Conservation (phyloP, 305 asterid genomes). For the Rubia tinctorum region DNA sequence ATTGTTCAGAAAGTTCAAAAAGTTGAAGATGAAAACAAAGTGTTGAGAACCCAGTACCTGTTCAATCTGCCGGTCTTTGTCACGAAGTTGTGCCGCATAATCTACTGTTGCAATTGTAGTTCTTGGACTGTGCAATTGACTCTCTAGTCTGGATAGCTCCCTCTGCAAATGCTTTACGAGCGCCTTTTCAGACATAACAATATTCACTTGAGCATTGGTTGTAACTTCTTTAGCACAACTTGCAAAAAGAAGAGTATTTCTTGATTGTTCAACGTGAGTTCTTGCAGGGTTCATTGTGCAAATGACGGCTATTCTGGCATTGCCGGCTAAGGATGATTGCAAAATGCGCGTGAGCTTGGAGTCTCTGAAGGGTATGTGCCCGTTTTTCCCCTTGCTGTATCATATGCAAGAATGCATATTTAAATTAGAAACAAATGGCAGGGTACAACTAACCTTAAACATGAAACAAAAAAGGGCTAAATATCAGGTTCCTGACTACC, state of each 20-base stretch:
- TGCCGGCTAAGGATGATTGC: constrained; percentile 87
- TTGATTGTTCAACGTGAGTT: constrained; percentile 87
- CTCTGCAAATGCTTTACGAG: constrained; percentile 88
- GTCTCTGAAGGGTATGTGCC: constrained; percentile 92
- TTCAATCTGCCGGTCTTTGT: constrained; percentile 76
- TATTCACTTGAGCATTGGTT: constrained; percentile 79
- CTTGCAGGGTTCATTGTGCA: constrained; percentile 98
- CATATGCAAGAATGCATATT: constrained; percentile 8
- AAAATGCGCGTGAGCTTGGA: constrained; percentile 94
- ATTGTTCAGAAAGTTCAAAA: neutral
- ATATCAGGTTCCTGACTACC: constrained; percentile 33
- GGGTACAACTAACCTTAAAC: neutral
- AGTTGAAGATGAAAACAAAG: neutral
- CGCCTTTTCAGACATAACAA: constrained; percentile 89
- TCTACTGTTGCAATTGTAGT: constrained; percentile 37
- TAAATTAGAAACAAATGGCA: neutral
- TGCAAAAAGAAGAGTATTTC: constrained; percentile 95
- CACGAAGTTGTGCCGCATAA: constrained; percentile 45
- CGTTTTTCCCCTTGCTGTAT: constrained; percentile 77
- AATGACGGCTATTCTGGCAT: constrained; percentile 88
- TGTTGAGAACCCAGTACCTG: constrained; percentile 38
- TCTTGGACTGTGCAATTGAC: constrained; percentile 57
- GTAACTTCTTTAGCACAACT: constrained; percentile 96
- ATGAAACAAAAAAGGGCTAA: neutral
- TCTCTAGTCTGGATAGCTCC: constrained; percentile 72